A percentile compares a stretch with the other conserved stretches of the same genome.
phyloP scores from a whole-genome alignment of 2,329 filamentous ascomycete species.

The Didymosphaeria variabile region DNA sequence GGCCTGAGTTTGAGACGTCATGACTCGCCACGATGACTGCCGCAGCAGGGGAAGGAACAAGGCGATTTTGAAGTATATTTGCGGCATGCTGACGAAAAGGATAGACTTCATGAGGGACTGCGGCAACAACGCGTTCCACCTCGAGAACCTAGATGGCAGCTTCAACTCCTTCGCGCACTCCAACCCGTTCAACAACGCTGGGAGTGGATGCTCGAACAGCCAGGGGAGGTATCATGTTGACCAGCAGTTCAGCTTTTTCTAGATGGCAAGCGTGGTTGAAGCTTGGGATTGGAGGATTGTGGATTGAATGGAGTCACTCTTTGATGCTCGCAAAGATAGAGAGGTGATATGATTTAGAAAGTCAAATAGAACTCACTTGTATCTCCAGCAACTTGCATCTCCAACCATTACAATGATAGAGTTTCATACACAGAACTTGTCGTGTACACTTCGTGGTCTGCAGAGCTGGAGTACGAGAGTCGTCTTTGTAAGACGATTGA shows the following conservation, averaged over 20 bases:
- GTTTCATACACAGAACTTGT: no score
- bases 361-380: neutral
- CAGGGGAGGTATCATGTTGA: slow-evolving; percentile 2
- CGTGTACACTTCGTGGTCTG: neutral
- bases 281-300: neutral
- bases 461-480: neutral
- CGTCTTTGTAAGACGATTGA: neutral
- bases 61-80: neutral
- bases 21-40: no score
- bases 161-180: slow-evolving; percentile 6
- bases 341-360: neutral
- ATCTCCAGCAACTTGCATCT: no score
- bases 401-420: neutral
- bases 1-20: no score
- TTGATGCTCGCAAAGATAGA: neutral
- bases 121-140: neutral
- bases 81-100: neutral
- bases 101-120: neutral
- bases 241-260: slow-evolving; percentile 1
- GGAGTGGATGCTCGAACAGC: slow-evolving; percentile 6
- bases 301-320: neutral
- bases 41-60: neutral
- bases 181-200: neutral
- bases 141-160: neutral
- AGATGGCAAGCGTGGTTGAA: neutral